Evolutionary conservation across 2,329 filamentous ascomycete genomes (phyloP), one percentile per base, ranked within the genome.

Genomic region (Lachnellula hyalina): DNA sequence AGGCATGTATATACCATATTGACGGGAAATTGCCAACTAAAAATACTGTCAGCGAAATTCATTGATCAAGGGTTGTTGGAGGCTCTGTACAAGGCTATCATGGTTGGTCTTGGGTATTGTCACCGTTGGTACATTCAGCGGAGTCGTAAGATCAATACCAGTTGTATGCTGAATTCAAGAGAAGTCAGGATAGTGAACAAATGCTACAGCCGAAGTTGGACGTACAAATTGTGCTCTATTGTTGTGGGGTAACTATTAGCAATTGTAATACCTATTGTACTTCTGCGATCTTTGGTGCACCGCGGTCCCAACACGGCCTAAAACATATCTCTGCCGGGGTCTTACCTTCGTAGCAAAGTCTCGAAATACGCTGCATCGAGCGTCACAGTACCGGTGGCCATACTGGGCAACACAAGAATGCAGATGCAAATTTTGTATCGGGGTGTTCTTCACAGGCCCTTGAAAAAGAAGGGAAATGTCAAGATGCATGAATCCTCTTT

Each of bases 101-200:
- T 90, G 82, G 65, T 90, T 84, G 49, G 71, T 68, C 64, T 77
- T 82, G 38, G 79, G 73, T 52, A 90, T 79, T 54, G 75, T 79
- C 47, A 87, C 74, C 58, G 72, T 73, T 15, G 71, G 63, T 9
- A 62, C 47, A 55, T 63, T 32, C 8, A 59, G 42, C 52, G 73
- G 68, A 48, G 70, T 68, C 25, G 68, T 65, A 51, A 69, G 67
- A 53, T 75, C 68, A 35, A 58, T 47, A 45, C 63, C 67, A 52
- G 71, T 70, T 23, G 68, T 71, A 66, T 75, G 71, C 75, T 77
- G 63, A 6, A 58, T 17, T 23, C 11, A 32, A 35, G 35, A 21
- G 28, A 60, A 14, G 44, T 47, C 36, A 42, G 21, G 53, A 45
- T 48, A 49, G 23, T 52, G 46, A 54, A 32, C 51, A 35, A 28